phyloP scores from a whole-genome alignment of 2,329 filamentous ascomycete species.

The Xylogone sp. region DNA sequence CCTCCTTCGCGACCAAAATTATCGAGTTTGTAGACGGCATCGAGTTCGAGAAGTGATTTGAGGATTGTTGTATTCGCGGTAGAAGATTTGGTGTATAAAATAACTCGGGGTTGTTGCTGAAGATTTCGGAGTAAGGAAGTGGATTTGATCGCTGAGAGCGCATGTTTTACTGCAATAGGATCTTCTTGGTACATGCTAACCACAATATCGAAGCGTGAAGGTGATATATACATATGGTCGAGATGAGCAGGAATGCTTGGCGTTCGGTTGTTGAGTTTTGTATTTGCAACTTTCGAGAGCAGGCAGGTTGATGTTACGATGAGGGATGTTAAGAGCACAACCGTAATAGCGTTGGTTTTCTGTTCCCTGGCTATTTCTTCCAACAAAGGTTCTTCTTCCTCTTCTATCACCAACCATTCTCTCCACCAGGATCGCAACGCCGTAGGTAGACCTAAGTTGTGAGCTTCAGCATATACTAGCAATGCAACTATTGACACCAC shows the following conservation, averaged over 20 bases:
- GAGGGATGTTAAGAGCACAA: not conserved
- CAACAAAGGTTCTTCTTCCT: too few species aligned
- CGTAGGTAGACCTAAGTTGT: too few species aligned
- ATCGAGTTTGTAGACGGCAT: conserved; percentile 21
- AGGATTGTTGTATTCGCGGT: conserved; percentile 11
- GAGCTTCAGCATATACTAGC: too few species aligned
- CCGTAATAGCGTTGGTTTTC: too few species aligned
- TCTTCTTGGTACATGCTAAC: conserved; percentile 22
- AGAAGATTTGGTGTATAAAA: conserved; percentile 23
- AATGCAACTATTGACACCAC: too few species aligned
- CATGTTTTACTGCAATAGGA: conserved; percentile 11
- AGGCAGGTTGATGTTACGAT: not conserved
- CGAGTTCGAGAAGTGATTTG: conserved; percentile 16
- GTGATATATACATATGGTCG: conserved; percentile 13
- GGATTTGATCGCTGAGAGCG: conserved; percentile 14
- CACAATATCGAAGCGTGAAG: conserved; percentile 22
- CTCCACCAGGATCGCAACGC: too few species aligned
- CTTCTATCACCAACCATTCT: too few species aligned
- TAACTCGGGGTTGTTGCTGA: conserved; percentile 14
- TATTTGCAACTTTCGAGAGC: not conserved
- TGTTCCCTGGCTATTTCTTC: too few species aligned
- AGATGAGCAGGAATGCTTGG: conserved; percentile 6
- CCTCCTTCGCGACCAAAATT: conserved; percentile 45
- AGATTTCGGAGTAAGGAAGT: conserved; percentile 16
- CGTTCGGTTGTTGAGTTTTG: conserved; percentile 5